Evolutionary conservation across 257 asterid species (phyloP).

Genomic region (Przewalskia tangutica): DNA sequence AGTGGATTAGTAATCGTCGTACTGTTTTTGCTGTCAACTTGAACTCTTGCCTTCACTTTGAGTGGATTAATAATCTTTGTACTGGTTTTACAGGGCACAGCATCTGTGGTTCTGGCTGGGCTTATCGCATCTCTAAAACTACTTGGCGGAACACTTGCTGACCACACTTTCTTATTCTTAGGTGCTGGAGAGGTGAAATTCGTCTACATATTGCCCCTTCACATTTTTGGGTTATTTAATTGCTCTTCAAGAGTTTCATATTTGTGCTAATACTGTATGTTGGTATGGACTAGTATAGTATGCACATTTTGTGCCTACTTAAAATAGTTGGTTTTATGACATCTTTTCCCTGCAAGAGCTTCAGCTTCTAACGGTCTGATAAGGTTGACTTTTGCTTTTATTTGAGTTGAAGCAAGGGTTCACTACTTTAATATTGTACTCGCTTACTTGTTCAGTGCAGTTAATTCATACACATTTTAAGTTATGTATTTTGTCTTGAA

Average conservation of each 20-base stretch:
- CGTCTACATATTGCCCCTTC: not conserved
- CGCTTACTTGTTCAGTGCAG: not conserved
- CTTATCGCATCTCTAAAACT: conserved; percentile 58
- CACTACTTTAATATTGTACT: not conserved
- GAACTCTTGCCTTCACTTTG: not conserved
- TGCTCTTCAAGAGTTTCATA: not conserved
- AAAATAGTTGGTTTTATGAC: not conserved
- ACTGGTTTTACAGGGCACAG: conserved; percentile 60
- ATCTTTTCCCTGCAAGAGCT: not conserved
- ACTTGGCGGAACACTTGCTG: conserved; percentile 63
- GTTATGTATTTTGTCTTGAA: not conserved
- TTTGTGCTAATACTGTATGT: not conserved
- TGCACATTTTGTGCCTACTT: not conserved
- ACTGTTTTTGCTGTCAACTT: not conserved
- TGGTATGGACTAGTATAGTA: not conserved
- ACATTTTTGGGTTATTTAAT: not conserved
- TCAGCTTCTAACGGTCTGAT: not conserved
- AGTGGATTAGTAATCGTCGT: not conserved
- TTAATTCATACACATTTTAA: not conserved
- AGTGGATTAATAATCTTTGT: not conserved
- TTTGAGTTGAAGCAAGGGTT: not conserved
- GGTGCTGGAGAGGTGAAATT: conserved; percentile 93
- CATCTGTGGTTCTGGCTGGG: conserved; percentile 86
- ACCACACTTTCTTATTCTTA: conserved; percentile 82
- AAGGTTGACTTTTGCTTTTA: not conserved